Evolutionary conservation across 306 rosid species (phyloP).

Genomic region (Cajanus cajan): DNA sequence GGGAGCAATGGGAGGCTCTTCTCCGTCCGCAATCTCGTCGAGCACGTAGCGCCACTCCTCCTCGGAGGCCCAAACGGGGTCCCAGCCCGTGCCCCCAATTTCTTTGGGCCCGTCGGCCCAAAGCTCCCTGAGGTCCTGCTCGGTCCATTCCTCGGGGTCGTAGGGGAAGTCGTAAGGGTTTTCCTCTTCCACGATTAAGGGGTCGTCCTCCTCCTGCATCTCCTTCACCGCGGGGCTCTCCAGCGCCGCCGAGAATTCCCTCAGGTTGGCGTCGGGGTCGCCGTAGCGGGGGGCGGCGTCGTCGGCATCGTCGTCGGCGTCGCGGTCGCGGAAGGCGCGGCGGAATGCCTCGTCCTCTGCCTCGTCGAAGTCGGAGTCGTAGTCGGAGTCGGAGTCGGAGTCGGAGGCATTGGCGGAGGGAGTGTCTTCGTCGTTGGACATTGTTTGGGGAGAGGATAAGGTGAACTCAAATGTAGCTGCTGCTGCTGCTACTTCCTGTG

Average conservation of each 20-base stretch:
- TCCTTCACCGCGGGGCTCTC: constrained; percentile 4
- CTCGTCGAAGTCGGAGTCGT: background rate
- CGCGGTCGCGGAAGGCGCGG: background rate
- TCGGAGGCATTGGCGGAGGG: constrained; percentile 1
- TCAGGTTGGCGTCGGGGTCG: constrained; percentile 17
- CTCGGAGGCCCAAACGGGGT: constrained; percentile 63
- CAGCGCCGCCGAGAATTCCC: constrained; percentile 1
- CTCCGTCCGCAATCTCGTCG: constrained; percentile 47
- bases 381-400: constrained; percentile 2
- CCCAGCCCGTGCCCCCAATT: constrained; percentile 80
- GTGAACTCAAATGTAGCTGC: background rate
- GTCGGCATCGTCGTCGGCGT: background rate
- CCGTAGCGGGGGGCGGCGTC: background rate
- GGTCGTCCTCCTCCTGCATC: constrained; percentile 33
- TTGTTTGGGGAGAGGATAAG: constrained; percentile 18
- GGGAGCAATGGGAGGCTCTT: constrained; percentile 68
- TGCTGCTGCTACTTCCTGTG: background rate
- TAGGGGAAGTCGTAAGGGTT: constrained; percentile 65
- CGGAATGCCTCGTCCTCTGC: background rate
- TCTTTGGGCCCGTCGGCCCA: constrained; percentile 66
- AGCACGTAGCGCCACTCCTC: constrained; percentile 60
- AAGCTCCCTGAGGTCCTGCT: constrained; percentile 68
- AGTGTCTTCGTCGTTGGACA: constrained; percentile 20
- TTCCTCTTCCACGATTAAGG: background rate
- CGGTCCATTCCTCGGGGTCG: constrained; percentile 75